Percentiles rank a stretch among this genome's conserved stretches.
Evolutionary conservation across 345 rosid genomes (phyloP).

Genomic region (Eucalyptus leucophloia): DNA sequence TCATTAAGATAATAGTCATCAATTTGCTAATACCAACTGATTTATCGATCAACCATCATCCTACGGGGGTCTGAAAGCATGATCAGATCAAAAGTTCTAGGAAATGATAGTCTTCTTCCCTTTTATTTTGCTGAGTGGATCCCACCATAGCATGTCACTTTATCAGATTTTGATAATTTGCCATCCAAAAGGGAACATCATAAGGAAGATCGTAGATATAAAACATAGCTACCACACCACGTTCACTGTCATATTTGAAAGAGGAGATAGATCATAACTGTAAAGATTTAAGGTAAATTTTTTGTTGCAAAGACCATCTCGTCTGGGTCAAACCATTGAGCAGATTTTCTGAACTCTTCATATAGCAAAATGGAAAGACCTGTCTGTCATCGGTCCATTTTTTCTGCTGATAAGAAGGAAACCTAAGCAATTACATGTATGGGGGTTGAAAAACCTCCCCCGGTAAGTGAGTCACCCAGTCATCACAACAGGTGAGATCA

Average conservation of each 20-base stretch:
- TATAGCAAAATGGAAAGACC: neutral
- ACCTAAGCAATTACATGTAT: neutral
- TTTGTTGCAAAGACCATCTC: neutral
- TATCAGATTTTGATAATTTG: neutral
- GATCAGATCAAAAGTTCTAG: neutral
- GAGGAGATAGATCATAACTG: neutral
- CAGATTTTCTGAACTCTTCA: neutral
- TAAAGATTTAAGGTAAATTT: neutral
- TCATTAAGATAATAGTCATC: neutral
- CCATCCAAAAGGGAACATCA: neutral
- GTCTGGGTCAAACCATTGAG: neutral
- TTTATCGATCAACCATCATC: neutral
- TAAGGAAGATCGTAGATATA: neutral
- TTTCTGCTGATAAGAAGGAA: neutral
- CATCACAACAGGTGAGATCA: neutral
- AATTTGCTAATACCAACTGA: neutral
- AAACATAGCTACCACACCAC: neutral
- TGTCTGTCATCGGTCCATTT: neutral
- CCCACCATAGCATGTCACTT: neutral
- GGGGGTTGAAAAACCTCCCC: neutral
- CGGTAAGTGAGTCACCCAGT: neutral
- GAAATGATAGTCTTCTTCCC: neutral
- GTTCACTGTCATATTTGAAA: neutral
- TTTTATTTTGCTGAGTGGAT: neutral
- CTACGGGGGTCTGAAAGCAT: neutral